Conservation (phyloP, 2,329 filamentous ascomycete genomes). For the Sporothrix sp. region DNA sequence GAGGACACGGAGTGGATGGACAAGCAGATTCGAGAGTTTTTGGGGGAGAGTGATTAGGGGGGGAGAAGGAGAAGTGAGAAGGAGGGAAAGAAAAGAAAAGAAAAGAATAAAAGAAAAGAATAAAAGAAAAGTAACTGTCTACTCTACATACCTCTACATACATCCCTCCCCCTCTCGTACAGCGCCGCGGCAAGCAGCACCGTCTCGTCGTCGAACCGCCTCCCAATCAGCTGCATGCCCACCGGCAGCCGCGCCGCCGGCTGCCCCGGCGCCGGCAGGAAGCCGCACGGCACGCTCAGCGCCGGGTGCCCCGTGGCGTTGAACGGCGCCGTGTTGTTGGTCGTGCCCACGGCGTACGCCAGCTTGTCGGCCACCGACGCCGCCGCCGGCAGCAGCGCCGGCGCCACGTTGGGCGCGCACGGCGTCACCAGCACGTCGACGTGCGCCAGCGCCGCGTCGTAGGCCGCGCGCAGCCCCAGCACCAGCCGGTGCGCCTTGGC, state of each 20-base stretch:
- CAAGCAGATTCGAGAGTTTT: not conserved
- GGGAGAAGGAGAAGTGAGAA: no score
- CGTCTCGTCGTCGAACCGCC: conserved; percentile 22
- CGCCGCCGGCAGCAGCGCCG: conserved; percentile 36
- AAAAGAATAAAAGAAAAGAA: not conserved
- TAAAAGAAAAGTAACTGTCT: not conserved
- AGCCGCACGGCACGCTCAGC: conserved; percentile 35
- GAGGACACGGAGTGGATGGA: conserved; percentile 13
- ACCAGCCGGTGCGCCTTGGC: conserved; percentile 38
- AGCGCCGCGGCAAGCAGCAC: conserved; percentile 23
- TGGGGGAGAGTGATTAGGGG: not conserved
- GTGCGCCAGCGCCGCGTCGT: conserved; percentile 32
- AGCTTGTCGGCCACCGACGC: conserved; percentile 25
- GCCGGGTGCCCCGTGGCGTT: conserved; percentile 42
- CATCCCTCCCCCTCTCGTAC: conserved; percentile 22
- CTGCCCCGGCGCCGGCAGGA: conserved; percentile 14
- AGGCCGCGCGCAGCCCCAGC: conserved; percentile 38
- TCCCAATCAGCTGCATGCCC: conserved; percentile 26
- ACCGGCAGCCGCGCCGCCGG: conserved; percentile 21
- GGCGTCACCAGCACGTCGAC: conserved; percentile 37
- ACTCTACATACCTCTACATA: not conserved
- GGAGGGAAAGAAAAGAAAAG: no score
- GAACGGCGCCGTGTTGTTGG: conserved; percentile 36
- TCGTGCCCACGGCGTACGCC: conserved; percentile 34
- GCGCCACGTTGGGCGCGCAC: conserved; percentile 32